phyloP scores from a whole-genome alignment of 2,329 filamentous ascomycete genomes.

The Boeremia exigua region DNA sequence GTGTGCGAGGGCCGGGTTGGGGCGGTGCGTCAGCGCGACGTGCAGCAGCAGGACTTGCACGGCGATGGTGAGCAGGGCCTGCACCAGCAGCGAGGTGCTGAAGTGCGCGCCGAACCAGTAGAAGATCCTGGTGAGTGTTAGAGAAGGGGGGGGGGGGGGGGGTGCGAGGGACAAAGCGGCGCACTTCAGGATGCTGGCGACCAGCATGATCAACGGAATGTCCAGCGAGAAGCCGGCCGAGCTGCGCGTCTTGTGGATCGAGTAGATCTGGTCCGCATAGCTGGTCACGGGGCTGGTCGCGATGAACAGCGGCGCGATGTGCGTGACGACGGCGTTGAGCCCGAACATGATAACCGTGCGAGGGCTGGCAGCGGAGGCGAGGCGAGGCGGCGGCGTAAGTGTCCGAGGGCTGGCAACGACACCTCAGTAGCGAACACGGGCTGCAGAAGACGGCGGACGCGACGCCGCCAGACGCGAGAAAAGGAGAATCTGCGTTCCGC shows the following conservation, averaged over 20 bases:
- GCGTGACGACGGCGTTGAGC: conserved; percentile 43
- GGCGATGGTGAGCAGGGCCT: conserved; percentile 65
- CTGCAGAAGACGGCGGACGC: no score
- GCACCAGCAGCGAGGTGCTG: conserved; percentile 63
- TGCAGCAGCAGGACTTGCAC: conserved; percentile 66
- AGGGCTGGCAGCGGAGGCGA: background rate
- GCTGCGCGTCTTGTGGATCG: conserved; percentile 64
- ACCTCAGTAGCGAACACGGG: no score
- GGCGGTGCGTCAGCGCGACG: conserved; percentile 65
- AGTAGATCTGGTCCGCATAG: conserved; percentile 71
- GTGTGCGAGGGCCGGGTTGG: conserved; percentile 48
- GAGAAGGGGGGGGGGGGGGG: background rate
- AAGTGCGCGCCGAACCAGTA: conserved; percentile 71
- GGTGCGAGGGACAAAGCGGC: background rate
- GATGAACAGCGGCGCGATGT: conserved; percentile 51
- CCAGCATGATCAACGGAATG: conserved; percentile 71
- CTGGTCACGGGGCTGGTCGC: conserved; percentile 68
- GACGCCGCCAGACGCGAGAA: background rate
- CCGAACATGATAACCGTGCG: conserved; percentile 38
- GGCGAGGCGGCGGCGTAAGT: conserved; percentile 12
- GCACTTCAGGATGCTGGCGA: conserved; percentile 68
- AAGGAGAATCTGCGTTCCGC: conserved; percentile 9
- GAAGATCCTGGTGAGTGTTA: conserved; percentile 67
- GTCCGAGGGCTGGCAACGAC: no score
- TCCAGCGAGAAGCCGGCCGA: conserved; percentile 71